Evolutionary conservation across 306 rosid genomes (phyloP).

Genomic region (Prunus mume): DNA sequence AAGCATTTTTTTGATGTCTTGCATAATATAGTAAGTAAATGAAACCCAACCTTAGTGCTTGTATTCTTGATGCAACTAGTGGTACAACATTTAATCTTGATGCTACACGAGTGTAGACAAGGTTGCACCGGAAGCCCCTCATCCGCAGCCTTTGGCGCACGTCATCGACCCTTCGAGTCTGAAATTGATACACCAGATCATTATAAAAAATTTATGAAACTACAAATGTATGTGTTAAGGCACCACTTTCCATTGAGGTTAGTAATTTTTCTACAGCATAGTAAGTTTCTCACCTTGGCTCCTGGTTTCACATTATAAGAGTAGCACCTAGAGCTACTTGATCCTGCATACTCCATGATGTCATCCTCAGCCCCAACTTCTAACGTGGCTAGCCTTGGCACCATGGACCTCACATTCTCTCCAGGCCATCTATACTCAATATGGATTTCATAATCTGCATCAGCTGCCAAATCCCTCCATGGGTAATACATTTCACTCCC

Average conservation of each 20-base stretch:
- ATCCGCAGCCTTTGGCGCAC: slow-evolving; percentile 71
- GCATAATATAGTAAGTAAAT: not conserved
- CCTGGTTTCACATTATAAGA: slow-evolving; percentile 51
- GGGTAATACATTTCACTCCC: slow-evolving; percentile 85
- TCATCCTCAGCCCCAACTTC: slow-evolving; percentile 53
- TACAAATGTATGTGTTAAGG: not conserved
- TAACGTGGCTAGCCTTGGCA: slow-evolving; percentile 54
- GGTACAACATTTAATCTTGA: slow-evolving; percentile 67
- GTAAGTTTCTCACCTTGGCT: slow-evolving; percentile 40
- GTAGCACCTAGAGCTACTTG: slow-evolving; percentile 58
- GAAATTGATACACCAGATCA: slow-evolving; percentile 24
- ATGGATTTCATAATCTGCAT: slow-evolving; percentile 67
- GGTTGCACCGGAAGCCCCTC: slow-evolving; percentile 83
- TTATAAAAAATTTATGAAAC: slow-evolving; percentile 5
- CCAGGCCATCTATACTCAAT: slow-evolving; percentile 73
- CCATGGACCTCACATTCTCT: slow-evolving; percentile 61
- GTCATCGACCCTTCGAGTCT: slow-evolving; percentile 46
- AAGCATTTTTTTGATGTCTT: not conserved
- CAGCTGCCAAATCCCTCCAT: slow-evolving; percentile 62
- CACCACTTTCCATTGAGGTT: not conserved
- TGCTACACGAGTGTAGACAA: slow-evolving; percentile 56
- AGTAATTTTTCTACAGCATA: slow-evolving; percentile 8
- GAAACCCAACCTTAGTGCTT: slow-evolving; percentile 60
- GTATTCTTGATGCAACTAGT: slow-evolving; percentile 69
- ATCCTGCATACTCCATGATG: slow-evolving; percentile 43